Base-by-base conservation (phyloP, 1,139 yeast genomes). In the Yamadazyma sp. region DNA sequence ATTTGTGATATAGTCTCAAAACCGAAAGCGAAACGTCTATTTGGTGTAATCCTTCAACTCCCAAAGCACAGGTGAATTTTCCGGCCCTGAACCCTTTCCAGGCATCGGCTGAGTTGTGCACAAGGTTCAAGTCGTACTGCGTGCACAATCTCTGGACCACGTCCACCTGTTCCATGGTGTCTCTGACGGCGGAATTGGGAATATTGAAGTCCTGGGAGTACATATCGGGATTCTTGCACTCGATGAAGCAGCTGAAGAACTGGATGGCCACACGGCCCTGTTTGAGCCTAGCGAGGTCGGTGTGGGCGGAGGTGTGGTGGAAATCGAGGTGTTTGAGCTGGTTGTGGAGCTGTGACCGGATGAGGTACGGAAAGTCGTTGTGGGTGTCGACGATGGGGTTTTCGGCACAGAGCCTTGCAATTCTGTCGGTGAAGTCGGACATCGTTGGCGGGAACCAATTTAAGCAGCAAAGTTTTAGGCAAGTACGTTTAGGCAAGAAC, bases 11-110 rank as follows among this genome's bases (percentile, higher is more conserved):
- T 45, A 63, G 68, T 46, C 80, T 60, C 24, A 76, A 57, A n/a
- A 73, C 74, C 5, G 67, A 77, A 14, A 75, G 48, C 0, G 79
- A 72, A 7, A 67, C 47, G 48, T 73, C 81, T 18, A 68, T 64
- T 48, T 74, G 80, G 49, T 76, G 80, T 20, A 73, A 53, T 5
- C 80, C 80, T 53, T 76, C 80, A 7, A 73, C 72, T 6, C 80
- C 81, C 41, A 76, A 42, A 12, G 78, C 65, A 24, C 73, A 60
- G 1, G 78, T 70, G 31, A 75, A 65, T 38, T 65, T 62, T 2
- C 57, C 54, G 14, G 56, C 48, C n/a, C 48, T 39, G 44, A 61
- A 74, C 32, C 52, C 58, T 6, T 51, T 42, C 36, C 64, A 34
- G 0, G 78, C 78, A 21, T 70, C 70, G 14, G 59, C 59, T 1